These are phyloP conservation scores for Fusarium caatingaense DNA, from an alignment of 2,329 filamentous ascomycete species.

Conservation along the genomic window DNA sequence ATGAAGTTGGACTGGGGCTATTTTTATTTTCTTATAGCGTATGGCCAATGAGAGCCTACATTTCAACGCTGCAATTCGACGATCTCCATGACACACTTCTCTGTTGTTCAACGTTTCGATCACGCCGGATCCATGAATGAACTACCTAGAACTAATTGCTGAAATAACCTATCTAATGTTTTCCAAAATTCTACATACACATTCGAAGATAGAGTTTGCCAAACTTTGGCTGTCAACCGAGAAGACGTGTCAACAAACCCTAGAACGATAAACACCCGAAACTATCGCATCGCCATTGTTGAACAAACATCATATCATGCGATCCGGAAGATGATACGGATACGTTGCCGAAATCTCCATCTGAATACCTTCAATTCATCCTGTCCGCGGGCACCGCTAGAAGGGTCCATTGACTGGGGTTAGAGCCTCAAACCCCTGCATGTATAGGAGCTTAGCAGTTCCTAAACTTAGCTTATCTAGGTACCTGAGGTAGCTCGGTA, in stretches of 20 bases:
- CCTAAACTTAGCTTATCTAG: slow-evolving; percentile 23
- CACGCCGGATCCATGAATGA: neutral
- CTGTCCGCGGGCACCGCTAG: slow-evolving; percentile 7
- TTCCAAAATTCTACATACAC: neutral
- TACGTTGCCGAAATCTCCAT: neutral
- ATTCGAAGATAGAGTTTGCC: neutral
- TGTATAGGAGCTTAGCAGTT: slow-evolving; percentile 9
- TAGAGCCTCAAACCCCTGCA: slow-evolving; percentile 32
- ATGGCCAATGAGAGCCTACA: slow-evolving; percentile 26
- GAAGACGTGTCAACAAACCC: neutral
- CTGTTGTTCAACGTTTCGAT: neutral
- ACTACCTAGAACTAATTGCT: neutral
- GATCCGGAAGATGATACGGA: neutral
- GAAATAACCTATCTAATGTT: neutral
- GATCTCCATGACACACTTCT: neutral
- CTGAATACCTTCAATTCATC: neutral
- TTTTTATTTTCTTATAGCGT: slow-evolving; percentile 1
- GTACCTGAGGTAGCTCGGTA: neutral
- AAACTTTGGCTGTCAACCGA: neutral
- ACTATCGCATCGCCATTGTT: neutral
- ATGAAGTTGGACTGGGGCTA: slow-evolving; percentile 18
- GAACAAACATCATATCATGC: neutral
- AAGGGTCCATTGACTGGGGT: slow-evolving; percentile 29
- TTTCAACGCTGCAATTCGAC: neutral
- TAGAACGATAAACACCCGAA: neutral